Evolutionary conservation across 192 early-diverging fungal genomes (phyloP).

Genomic region (Linderina pennispora): DNA sequence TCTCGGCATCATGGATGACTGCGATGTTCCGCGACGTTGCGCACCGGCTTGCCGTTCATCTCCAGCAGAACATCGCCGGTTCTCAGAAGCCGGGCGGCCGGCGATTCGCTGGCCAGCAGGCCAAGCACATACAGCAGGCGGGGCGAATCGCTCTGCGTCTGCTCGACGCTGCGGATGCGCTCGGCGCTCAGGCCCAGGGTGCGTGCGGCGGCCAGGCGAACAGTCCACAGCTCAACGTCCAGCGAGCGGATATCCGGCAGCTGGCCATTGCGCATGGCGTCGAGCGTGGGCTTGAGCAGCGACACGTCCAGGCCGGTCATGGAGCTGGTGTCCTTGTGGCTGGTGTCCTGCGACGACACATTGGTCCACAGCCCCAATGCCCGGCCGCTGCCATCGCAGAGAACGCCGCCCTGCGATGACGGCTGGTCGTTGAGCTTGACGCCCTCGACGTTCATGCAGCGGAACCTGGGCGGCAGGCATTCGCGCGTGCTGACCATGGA

Average conservation of each 20-base stretch:
- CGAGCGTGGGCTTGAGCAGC: conserved; percentile 36
- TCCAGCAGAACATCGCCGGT: conserved; percentile 65
- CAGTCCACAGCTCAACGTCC: conserved; percentile 64
- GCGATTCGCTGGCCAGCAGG: conserved; percentile 46
- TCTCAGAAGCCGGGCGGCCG: conserved; percentile 48
- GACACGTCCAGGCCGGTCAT: conserved; percentile 47
- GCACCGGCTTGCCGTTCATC: conserved; percentile 51
- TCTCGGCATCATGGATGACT: conserved; percentile 43
- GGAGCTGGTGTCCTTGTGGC: conserved; percentile 56
- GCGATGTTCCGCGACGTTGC: conserved; percentile 56
- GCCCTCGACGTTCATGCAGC: conserved; percentile 71
- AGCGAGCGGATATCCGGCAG: conserved; percentile 51
- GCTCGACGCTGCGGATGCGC: conserved; percentile 51
- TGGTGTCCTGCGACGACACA: conserved; percentile 65
- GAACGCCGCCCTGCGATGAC: conserved; percentile 60
- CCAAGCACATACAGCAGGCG: conserved; percentile 55
- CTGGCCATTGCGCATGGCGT: conserved; percentile 44
- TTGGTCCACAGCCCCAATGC: conserved; percentile 63
- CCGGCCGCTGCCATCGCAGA: conserved; percentile 52
- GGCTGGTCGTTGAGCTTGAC: conserved; percentile 65
- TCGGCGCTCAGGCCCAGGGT: conserved; percentile 55
- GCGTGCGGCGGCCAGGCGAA: conserved; percentile 63
- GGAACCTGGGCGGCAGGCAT: conserved; percentile 66
- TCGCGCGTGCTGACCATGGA: conserved; percentile 61
- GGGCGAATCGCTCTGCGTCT: conserved; percentile 39